Conservation (phyloP, 192 early-diverging fungal species). For the Nowakowskiella sp. region DNA sequence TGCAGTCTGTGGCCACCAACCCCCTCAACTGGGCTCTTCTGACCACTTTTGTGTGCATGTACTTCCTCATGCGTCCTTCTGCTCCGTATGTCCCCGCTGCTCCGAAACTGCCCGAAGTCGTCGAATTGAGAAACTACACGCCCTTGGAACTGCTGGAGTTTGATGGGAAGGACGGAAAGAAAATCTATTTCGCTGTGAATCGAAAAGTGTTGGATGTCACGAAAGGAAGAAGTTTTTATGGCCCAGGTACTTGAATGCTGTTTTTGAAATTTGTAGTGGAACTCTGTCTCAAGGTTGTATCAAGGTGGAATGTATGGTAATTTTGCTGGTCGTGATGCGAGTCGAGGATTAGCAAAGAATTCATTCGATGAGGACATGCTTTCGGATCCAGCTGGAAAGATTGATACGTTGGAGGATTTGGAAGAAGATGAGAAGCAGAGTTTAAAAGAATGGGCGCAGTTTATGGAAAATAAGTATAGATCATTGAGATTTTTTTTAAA, state of each 20-base stretch:
- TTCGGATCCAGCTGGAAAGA: conserved; percentile 53
- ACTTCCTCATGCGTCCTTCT: conserved; percentile 13
- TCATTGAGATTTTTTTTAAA: not conserved
- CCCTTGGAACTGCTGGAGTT: conserved; percentile 65
- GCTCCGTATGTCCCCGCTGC: conserved; percentile 18
- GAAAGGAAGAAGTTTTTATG: conserved; percentile 75
- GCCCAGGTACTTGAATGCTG: conserved; percentile 55
- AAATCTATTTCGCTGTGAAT: conserved; percentile 75
- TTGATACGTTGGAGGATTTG: conserved; percentile 79
- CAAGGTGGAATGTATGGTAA: conserved; percentile 86
- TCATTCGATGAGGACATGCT: conserved; percentile 75
- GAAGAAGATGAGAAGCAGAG: conserved; percentile 61
- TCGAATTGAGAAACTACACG: conserved; percentile 67
- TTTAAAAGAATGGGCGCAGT: conserved; percentile 68
- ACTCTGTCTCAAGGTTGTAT: not conserved
- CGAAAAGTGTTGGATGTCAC: conserved; percentile 88
- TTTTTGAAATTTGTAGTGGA: not conserved
- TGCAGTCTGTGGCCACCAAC: too few relatives aligned
- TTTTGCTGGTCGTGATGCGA: conserved; percentile 93
- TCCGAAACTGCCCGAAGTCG: conserved; percentile 34
- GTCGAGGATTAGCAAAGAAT: conserved; percentile 76
- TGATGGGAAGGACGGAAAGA: conserved; percentile 47
- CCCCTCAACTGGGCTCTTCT: conserved; percentile 65
- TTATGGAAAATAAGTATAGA: conserved; percentile 72
- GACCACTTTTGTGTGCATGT: conserved; percentile 48